Base-by-base conservation (phyloP, 805 yeast species). In the Metschnikowia baotianmanensis region DNA sequence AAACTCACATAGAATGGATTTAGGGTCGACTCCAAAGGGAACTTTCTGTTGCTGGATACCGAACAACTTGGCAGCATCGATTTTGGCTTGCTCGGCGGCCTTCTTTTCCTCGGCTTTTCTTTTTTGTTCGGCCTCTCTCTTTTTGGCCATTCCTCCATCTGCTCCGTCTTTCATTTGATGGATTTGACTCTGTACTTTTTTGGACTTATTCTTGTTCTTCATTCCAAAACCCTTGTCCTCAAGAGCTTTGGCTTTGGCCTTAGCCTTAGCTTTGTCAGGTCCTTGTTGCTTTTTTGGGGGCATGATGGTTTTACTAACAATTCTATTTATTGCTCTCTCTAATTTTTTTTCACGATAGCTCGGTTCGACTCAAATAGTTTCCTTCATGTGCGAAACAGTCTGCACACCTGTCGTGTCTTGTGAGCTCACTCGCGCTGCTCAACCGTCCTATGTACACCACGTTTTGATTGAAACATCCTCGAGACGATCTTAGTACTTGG, bases 21-120 rank as follows among this genome's bases (percentile, higher is more conserved):
- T 91, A 40, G 99, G 99, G 67, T 93, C 98, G 45, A 89, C 97
- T 38, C 99, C 99, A 57, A 91, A 89, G 30, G 96, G 96, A 23
- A 91, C 86, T 59, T 87, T 88, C 62, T 87, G 97, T 33, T 71
- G 74, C 40, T 78, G 83, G 36, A 87, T 71, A 23, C 81, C 83
- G 53, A 88, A 77, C 32, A 91, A 65, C 13, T 84, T 83, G 11
- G 87, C 83, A 5, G 96, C 95, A 57, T 91, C 97, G 34, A 77
- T 78, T 59, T 84, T 86, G 31, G 96, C 97, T 31, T 77, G 82
- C 50, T 91, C 99, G 1, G 89, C 85, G 10, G 96, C 93, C 61
- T 85, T 87, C 75, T 86, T 90, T 63, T 86, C 95, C 34, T 82
- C 88, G 7, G 80, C 76, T 43, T 70, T 74, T 50, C 80, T 72